Percentiles rank a stretch among this genome's conserved stretches.
Conservation (phyloP, 2,329 filamentous ascomycete genomes). For the Fusarium palustre region DNA sequence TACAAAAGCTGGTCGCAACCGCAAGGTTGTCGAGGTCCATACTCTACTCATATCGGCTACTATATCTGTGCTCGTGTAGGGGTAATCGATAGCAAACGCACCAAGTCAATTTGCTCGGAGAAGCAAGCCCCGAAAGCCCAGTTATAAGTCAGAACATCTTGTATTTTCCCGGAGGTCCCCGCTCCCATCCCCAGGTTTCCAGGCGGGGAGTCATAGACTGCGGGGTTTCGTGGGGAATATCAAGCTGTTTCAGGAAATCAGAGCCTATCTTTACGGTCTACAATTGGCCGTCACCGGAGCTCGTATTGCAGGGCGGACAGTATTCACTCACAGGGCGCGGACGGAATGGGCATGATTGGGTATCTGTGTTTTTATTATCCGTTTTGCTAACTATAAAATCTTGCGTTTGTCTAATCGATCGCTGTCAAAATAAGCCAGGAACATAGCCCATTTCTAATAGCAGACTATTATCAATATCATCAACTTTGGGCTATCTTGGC, state of each 20-base stretch:
- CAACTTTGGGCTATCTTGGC: constrained; percentile 11
- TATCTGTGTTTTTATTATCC: constrained; percentile 43
- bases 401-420: constrained; percentile 38
- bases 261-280: constrained; percentile 16
- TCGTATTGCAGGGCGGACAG: constrained; percentile 20
- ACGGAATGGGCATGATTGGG: constrained; percentile 21
- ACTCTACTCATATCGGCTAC: constrained; percentile 32
- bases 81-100: constrained; percentile 6
- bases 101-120: constrained; percentile 4
- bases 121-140: constrained; percentile 4
- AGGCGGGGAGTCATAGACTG: constrained; percentile 32
- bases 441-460: constrained; percentile 18
- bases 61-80: not conserved
- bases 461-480: constrained; percentile 22
- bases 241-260: constrained; percentile 26
- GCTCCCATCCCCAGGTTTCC: constrained; percentile 1
- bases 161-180: constrained; percentile 6
- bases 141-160: constrained; percentile 12
- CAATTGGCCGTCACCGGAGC: constrained; percentile 11
- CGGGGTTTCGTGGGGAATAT: constrained; percentile 39
- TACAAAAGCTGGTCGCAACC: constrained; percentile 31
- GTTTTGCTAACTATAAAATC: constrained; percentile 34
- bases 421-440: constrained; percentile 25
- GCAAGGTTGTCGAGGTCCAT: constrained; percentile 26
- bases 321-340: constrained; percentile 24